Percentiles rank a stretch among this genome's conserved stretches.
These are phyloP conservation scores for Massariosphaeria phaeospora DNA, from an alignment of 495 filamentous ascomycete species.

Conservation along the genomic window DNA sequence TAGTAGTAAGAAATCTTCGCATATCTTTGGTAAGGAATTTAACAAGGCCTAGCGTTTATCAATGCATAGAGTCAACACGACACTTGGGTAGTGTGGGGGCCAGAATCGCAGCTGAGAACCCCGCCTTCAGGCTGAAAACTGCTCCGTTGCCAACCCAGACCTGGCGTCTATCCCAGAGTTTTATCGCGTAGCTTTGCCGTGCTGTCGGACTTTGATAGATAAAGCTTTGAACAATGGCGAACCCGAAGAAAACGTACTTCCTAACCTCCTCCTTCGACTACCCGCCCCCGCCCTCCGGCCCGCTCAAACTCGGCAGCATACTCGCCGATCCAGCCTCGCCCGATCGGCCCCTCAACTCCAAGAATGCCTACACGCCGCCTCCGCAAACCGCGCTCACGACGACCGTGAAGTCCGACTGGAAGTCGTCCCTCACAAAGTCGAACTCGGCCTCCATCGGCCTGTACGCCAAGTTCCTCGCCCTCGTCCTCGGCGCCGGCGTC, in stretches of 20 bases:
- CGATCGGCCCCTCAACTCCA: constrained; percentile 1
- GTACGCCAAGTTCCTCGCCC: neutral
- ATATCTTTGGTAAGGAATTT: too few species aligned
- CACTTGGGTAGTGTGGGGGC: too few species aligned
- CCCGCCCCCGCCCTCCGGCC: neutral
- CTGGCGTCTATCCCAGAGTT: too few species aligned
- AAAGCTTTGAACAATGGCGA: too few species aligned
- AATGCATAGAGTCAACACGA: too few species aligned
- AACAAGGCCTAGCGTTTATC: too few species aligned
- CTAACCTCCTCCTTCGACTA: constrained; percentile 10
- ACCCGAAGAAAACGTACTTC: constrained; percentile 8
- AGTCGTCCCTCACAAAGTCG: neutral
- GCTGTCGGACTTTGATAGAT: too few species aligned
- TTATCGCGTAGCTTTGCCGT: too few species aligned
- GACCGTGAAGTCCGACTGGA: constrained; percentile 7
- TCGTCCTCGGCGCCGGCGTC: neutral
- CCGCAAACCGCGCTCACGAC: neutral
- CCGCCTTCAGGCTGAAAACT: too few species aligned
- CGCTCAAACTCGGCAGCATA: constrained; percentile 1
- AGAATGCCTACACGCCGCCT: neutral
- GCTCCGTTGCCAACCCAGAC: too few species aligned
- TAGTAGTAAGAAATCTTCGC: neutral
- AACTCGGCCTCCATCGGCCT: neutral
- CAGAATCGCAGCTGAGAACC: too few species aligned
- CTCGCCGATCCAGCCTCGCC: neutral